Percentiles rank a stretch among this genome's conserved stretches.
These are phyloP conservation scores for Daldinia vernicosa DNA, from an alignment of 495 filamentous ascomycete genomes.

Conservation along the genomic window DNA sequence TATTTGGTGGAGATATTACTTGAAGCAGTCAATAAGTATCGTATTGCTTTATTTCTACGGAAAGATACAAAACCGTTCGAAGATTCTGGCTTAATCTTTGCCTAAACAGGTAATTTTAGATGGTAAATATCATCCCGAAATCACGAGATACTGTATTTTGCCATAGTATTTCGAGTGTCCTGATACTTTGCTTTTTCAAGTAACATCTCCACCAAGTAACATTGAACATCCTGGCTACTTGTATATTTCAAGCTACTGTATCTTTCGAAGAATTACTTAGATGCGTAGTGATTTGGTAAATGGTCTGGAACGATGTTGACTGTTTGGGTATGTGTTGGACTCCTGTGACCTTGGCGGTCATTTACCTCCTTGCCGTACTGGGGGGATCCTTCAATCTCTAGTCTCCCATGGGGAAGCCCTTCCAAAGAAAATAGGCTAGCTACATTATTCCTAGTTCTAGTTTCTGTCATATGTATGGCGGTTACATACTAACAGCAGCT, in stretches of 20 bases:
- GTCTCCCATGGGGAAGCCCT: neutral
- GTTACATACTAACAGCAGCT: constrained; percentile 6
- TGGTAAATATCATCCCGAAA: no score
- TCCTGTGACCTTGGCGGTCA: neutral
- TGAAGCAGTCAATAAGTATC: no score
- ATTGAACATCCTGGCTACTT: no score
- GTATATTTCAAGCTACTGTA: neutral
- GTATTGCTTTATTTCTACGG: no score
- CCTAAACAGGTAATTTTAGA: no score
- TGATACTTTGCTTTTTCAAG: no score
- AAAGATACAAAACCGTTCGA: no score
- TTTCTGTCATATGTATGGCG: neutral
- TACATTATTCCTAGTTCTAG: neutral
- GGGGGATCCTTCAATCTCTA: neutral
- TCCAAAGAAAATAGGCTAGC: neutral
- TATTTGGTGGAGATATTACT: no score
- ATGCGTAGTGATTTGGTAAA: neutral
- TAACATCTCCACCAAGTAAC: no score
- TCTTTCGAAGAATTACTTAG: neutral
- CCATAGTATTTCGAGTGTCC: no score
- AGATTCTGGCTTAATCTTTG: no score
- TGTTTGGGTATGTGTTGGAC: neutral
- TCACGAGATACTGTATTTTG: no score
- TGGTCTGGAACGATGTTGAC: neutral
- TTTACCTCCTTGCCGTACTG: neutral